Conservation (phyloP, 2,329 filamentous ascomycete species). For the Penicillium sp. region DNA sequence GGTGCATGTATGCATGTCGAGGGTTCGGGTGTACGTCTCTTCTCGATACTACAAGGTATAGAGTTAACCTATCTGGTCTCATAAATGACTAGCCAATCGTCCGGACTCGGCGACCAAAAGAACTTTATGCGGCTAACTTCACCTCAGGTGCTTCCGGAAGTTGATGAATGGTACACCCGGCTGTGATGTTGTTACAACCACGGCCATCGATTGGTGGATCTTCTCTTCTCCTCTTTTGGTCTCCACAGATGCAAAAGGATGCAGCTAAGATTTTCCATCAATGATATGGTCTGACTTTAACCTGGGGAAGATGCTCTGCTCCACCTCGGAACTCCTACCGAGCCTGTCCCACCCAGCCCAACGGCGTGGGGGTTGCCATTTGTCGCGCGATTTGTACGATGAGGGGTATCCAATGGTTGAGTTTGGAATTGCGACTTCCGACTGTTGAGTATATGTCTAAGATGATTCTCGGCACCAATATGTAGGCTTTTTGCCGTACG, state of each 20-base stretch:
- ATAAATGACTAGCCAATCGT: no score
- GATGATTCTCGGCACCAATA: no score
- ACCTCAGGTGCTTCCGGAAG: conserved; percentile 28
- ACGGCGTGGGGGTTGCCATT: conserved; percentile 1
- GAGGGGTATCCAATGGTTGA: not conserved
- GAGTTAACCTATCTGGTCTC: no score
- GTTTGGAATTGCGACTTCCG: not conserved
- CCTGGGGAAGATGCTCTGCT: conserved; percentile 7
- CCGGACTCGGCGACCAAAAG: no score
- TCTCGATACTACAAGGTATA: no score
- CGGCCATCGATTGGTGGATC: no score
- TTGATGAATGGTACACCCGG: no score
- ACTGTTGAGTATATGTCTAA: no score
- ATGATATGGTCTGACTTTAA: conserved; percentile 2
- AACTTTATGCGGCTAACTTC: no score
- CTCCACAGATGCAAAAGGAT: not conserved
- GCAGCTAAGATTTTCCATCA: conserved; percentile 15
- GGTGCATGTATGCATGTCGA: conserved; percentile 2
- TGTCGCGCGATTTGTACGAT: conserved; percentile 4
- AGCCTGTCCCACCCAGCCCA: conserved; percentile 3
- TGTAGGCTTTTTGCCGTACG: no score
- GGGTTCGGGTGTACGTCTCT: no score
- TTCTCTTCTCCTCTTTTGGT: not conserved
- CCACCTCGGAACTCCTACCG: conserved; percentile 14
- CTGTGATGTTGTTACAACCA: not conserved